These are phyloP conservation scores for Intubia oerlemansii DNA, from an alignment of 2,329 filamentous ascomycete genomes.

Conservation along the genomic window DNA sequence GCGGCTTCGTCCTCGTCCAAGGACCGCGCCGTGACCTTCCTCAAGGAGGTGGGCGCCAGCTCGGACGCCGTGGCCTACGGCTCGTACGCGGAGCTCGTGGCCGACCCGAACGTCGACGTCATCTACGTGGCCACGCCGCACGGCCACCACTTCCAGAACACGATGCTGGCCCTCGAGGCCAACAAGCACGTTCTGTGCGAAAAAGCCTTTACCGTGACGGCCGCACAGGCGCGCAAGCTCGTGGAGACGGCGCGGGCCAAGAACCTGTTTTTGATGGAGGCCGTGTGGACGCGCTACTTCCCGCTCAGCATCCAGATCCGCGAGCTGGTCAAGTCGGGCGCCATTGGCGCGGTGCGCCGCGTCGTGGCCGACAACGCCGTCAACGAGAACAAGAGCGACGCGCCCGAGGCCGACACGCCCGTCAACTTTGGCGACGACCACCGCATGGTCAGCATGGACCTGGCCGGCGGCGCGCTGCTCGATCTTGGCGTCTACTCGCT, in stretches of 20 bases:
- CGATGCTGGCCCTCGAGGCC: conserved; percentile 61
- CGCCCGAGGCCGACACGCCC: conserved; percentile 10
- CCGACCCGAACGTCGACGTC: conserved; percentile 60
- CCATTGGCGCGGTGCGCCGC: conserved; percentile 39
- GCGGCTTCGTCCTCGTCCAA: conserved; percentile 60
- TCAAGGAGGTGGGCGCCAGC: conserved; percentile 49
- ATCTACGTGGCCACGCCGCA: conserved; percentile 81
- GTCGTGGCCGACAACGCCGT: conserved; percentile 40
- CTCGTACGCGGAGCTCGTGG: conserved; percentile 62
- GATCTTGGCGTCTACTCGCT: conserved; percentile 78
- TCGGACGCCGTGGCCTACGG: conserved; percentile 47
- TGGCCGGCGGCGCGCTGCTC: conserved; percentile 65
- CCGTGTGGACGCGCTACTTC: conserved; percentile 80
- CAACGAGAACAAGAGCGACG: conserved; percentile 32
- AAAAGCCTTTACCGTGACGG: conserved; percentile 76
- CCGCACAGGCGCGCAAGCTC: conserved; percentile 51
- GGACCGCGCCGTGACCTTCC: conserved; percentile 48
- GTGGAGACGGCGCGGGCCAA: conserved; percentile 51
- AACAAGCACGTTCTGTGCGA: conserved; percentile 83
- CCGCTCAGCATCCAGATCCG: conserved; percentile 59
- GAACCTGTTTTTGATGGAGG: conserved; percentile 62
- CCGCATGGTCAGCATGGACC: conserved; percentile 62
- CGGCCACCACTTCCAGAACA: conserved; percentile 83
- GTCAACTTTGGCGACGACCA: conserved; percentile 37
- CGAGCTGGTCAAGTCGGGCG: conserved; percentile 34